Percentiles rank a stretch among this genome's conserved stretches.
Conservation (phyloP, 495 filamentous ascomycete species). For the Penicillium mononematosum region DNA sequence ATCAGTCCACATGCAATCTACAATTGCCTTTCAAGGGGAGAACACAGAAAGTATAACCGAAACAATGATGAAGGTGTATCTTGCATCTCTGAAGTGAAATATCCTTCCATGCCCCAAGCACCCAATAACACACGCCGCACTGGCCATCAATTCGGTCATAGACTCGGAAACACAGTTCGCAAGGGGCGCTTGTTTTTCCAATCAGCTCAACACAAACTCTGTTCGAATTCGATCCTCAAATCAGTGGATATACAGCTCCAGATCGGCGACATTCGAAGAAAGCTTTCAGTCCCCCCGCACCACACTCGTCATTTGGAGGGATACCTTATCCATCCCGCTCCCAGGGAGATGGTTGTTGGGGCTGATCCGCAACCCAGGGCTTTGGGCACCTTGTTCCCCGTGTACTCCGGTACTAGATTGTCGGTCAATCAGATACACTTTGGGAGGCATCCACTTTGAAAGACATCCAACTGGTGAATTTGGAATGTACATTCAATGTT, state of each 20-base stretch:
- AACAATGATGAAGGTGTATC: background rate
- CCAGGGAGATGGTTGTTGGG: constrained; percentile 9
- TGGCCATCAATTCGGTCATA: constrained; percentile 6
- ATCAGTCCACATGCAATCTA: background rate
- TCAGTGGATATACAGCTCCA: background rate
- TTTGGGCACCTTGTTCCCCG: constrained; percentile 5
- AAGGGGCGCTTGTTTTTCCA: constrained; percentile 2
- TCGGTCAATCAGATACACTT: constrained; percentile 6
- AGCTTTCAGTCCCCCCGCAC: background rate
- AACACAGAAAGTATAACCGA: background rate
- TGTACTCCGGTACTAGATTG: background rate
- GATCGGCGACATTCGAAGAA: background rate
- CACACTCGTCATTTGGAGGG: constrained; percentile 2
- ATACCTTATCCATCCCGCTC: constrained; percentile 3
- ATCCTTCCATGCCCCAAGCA: constrained; percentile 4
- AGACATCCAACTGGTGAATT: background rate
- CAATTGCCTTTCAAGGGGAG: background rate
- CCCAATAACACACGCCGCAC: constrained; percentile 9
- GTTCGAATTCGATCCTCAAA: constrained; percentile 1
- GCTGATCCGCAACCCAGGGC: constrained; percentile 8
- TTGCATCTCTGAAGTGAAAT: background rate
- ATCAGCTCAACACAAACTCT: background rate
- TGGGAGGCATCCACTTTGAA: background rate
- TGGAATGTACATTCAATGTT: background rate
- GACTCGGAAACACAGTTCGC: constrained; percentile 1